Base-by-base conservation (phyloP, 805 yeast species). In the Groenewaldozyma salmanticensis region DNA sequence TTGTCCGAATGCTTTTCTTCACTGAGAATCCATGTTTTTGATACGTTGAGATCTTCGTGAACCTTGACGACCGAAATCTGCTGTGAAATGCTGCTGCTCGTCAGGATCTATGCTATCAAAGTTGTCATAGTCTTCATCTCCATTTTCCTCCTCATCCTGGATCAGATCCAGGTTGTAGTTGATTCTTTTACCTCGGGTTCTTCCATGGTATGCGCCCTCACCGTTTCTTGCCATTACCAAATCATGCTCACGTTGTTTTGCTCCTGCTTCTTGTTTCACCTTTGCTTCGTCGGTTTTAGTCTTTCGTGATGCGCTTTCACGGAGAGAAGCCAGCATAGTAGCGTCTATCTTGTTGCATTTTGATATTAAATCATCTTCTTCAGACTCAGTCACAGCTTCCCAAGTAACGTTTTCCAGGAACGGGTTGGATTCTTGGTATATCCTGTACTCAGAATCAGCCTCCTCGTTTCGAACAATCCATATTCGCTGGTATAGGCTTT, bases 361-460 rank as follows among this genome's bases (percentile, higher is more conserved):
- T n/a, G n/a, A n/a, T n/a, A n/a, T n/a, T 27, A 43, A 39, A 4
- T 61, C 44, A 40, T 59, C 61, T 4, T 43, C 48, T 6, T 43
- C 44, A 15, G 40, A 37, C 18, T 53, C 42, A 5, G 66, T 66
- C 4, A 64, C 55, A 1, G 62, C 50, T 27, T 47, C 44, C 68
- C 67, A 64, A 34, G 48, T 48, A 15, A 59, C 63, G 4, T 47
- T 42, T 11, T 52, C 38, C 31, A 58, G 45, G 17, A 51, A 48
- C 13, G 63, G 57, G 45, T 57, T 57, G 4, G 62, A 48, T 43
- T 60, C 57, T 4, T 51, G 39, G 45, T 56, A 62, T 2, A 64
- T 44, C 5, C 67, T 42, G n/a, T 29, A 37, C 24, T 37, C 19
- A 5, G 36, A 22, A 16, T 37, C 34, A 19, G 27, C 40, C 46